Percentiles rank a stretch among this genome's conserved stretches.
phyloP scores from a whole-genome alignment of 306 rosid species.

The Lathyrus sativus region DNA sequence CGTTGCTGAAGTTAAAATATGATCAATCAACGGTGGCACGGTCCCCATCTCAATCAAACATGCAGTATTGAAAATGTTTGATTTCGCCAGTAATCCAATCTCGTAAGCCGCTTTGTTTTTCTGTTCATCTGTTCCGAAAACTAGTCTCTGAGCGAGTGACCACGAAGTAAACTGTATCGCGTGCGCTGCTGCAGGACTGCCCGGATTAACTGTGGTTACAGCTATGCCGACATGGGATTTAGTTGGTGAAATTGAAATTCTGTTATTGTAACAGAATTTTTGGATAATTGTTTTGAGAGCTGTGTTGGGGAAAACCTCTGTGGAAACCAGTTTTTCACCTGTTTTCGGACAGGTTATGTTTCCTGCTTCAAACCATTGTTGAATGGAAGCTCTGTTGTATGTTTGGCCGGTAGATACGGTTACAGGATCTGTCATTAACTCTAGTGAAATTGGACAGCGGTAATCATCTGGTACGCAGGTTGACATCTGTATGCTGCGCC shows the following conservation, averaged over 20 bases:
- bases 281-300: slow-evolving; percentile 49
- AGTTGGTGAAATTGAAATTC: slow-evolving; percentile 25
- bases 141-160: slow-evolving; percentile 50
- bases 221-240: slow-evolving; percentile 24
- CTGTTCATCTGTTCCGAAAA: slow-evolving; percentile 54
- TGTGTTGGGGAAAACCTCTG: slow-evolving; percentile 57
- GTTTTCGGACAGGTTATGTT: slow-evolving; percentile 69
- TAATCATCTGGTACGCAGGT: slow-evolving; percentile 58
- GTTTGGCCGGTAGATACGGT: slow-evolving; percentile 84
- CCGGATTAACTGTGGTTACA: slow-evolving; percentile 36
- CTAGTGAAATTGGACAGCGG: slow-evolving; percentile 75
- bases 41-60: slow-evolving; percentile 60
- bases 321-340: slow-evolving; percentile 49
- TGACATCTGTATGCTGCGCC: slow-evolving; percentile 31
- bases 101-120: slow-evolving; percentile 70
- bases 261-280: slow-evolving; percentile 48
- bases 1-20: slow-evolving; percentile 3
- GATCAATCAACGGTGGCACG: slow-evolving; percentile 50
- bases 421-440: slow-evolving; percentile 76
- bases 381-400: slow-evolving; percentile 65
- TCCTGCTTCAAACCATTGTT: slow-evolving; percentile 68
- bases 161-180: slow-evolving; percentile 53
- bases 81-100: slow-evolving; percentile 55
- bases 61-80: slow-evolving; percentile 61
- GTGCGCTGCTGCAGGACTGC: slow-evolving; percentile 41